Conservation (phyloP, 371 early-diverging fungal genomes). For the Mortierella sp. region DNA sequence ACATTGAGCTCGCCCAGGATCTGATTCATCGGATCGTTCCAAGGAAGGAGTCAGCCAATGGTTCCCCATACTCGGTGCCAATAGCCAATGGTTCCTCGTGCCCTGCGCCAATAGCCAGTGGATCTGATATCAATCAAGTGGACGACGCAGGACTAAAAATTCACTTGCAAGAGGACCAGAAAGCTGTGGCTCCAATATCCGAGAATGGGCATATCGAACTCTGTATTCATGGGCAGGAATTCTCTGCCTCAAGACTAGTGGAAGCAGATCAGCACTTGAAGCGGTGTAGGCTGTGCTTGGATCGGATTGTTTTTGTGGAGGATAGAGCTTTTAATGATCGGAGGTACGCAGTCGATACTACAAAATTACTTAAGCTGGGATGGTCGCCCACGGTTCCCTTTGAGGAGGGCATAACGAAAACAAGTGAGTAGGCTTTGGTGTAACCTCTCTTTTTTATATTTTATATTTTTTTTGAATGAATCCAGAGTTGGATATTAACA, state of each 20-base stretch:
- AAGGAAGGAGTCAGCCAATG: neutral
- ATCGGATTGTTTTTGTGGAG: slow-evolving; percentile 76
- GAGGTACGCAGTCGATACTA: slow-evolving; percentile 83
- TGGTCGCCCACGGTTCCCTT: slow-evolving; percentile 80
- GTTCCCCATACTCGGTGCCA: neutral
- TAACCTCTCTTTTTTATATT: neutral
- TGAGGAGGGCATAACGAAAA: slow-evolving; percentile 76
- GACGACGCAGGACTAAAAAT: neutral
- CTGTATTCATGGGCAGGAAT: neutral
- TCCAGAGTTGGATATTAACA: neutral
- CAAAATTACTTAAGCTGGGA: slow-evolving; percentile 76
- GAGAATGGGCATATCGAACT: neutral
- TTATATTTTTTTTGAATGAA: neutral
- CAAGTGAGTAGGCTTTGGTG: slow-evolving; percentile 66
- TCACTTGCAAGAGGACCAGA: neutral
- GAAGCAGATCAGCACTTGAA: slow-evolving; percentile 19
- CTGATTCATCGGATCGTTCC: slow-evolving; percentile 70
- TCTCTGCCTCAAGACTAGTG: neutral
- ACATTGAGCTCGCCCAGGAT: slow-evolving; percentile 74
- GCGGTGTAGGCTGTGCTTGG: slow-evolving; percentile 13
- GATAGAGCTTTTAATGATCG: slow-evolving; percentile 88
- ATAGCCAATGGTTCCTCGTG: neutral
- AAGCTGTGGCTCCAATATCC: neutral
- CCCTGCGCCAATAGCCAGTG: neutral
- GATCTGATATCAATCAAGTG: neutral